phyloP scores from a whole-genome alignment of 2,329 filamentous ascomycete species.

The Trichoderma pleuroti region DNA sequence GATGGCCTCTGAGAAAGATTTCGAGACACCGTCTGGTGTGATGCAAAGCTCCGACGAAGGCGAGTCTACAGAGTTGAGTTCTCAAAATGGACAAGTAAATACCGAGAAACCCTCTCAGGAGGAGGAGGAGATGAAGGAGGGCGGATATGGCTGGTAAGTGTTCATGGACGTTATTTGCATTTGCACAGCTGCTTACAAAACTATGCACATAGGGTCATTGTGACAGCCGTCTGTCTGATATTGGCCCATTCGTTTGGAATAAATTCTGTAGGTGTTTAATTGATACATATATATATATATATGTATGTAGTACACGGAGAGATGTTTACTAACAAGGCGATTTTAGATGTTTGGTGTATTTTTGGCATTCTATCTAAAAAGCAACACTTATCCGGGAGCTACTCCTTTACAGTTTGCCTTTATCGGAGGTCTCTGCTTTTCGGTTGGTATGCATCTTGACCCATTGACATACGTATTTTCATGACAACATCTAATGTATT shows the following conservation, averaged over 20 bases:
- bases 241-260: slow-evolving; percentile 10
- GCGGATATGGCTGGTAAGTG: slow-evolving; percentile 9
- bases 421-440: slow-evolving; percentile 50
- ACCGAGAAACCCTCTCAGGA: neutral
- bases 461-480: slow-evolving; percentile 53
- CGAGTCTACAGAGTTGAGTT: neutral
- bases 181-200: neutral
- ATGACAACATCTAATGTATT: slow-evolving; percentile 56
- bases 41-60: neutral
- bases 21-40: neutral
- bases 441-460: slow-evolving; percentile 55
- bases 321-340: neutral
- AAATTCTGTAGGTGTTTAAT: neutral
- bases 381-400: slow-evolving; percentile 59
- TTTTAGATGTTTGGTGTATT: slow-evolving; percentile 41
- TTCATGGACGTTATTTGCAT: neutral
- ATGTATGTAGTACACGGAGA: neutral
- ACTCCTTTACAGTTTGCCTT: slow-evolving; percentile 69
- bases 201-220: neutral
- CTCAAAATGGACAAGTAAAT: neutral
- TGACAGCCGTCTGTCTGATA: neutral
- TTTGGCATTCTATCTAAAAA: slow-evolving; percentile 54
- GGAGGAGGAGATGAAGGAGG: neutral
- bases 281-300: neutral
- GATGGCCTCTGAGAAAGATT: neutral